A percentile compares a stretch with the other conserved stretches of the same genome.
Evolutionary conservation across 2,329 filamentous ascomycete genomes (phyloP).

Genomic region (Epichloe sibirici): DNA sequence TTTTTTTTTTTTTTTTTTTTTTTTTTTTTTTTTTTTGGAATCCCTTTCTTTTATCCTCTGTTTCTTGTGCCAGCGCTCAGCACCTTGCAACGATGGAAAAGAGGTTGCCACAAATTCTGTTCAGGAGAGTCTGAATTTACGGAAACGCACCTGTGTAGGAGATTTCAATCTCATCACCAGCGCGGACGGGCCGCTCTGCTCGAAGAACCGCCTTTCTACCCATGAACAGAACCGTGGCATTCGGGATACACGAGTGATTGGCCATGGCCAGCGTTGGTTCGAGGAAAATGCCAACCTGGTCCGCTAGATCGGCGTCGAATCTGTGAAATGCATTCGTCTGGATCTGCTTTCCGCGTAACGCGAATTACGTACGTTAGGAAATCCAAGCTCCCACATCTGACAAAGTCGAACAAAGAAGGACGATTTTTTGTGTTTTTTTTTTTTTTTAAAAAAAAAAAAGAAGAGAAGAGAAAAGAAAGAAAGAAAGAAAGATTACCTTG

Average conservation of each 20-base stretch:
- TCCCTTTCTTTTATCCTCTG: too few species aligned
- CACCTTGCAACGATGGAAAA: too few species aligned
- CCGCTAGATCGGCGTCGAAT: slow-evolving; percentile 35
- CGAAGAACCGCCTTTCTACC: slow-evolving; percentile 38
- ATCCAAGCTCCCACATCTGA: too few species aligned
- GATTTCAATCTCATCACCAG: slow-evolving; percentile 46
- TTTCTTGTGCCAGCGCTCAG: too few species aligned
- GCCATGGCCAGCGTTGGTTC: slow-evolving; percentile 44
- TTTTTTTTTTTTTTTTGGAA: too few species aligned
- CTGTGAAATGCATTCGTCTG: slow-evolving; percentile 51
- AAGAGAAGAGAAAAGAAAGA: neutral
- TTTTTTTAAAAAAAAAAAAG: neutral
- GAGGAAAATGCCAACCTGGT: slow-evolving; percentile 42
- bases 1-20: too few species aligned
- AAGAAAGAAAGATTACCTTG: slow-evolving; percentile 28
- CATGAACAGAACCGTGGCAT: slow-evolving; percentile 43
- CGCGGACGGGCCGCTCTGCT: slow-evolving; percentile 34
- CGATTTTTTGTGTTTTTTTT: too few species aligned
- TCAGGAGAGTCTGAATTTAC: too few species aligned
- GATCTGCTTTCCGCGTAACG: slow-evolving; percentile 26
- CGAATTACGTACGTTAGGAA: too few species aligned
- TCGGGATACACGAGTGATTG: slow-evolving; percentile 52
- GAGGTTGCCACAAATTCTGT: too few species aligned
- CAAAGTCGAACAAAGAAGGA: too few species aligned
- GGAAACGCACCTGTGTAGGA: slow-evolving; percentile 44